These are phyloP conservation scores for Anisodus acutangulus DNA, from an alignment of 257 asterid species.

Conservation along the genomic window DNA sequence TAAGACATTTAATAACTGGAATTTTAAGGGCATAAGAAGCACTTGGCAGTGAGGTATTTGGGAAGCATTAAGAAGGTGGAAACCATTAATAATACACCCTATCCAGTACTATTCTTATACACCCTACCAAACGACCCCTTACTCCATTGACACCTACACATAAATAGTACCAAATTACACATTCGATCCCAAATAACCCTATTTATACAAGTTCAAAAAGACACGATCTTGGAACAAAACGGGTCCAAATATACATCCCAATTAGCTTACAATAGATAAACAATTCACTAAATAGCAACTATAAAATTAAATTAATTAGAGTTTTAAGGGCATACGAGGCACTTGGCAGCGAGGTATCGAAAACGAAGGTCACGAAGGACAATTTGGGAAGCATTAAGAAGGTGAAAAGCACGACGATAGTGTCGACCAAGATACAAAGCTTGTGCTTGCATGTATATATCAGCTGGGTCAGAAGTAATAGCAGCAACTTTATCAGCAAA, in stretches of 20 bases:
- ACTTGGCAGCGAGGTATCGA: slow-evolving; percentile 97
- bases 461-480: slow-evolving; percentile 92
- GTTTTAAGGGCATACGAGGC: slow-evolving; percentile 58
- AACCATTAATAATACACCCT: no score
- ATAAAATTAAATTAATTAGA: not conserved
- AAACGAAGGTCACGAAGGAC: slow-evolving; percentile 98
- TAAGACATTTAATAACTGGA: no score
- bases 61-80: no score
- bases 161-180: not conserved
- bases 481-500: slow-evolving; percentile 99
- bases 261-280: no score
- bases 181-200: not conserved
- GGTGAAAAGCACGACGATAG: slow-evolving; percentile 95
- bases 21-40: no score
- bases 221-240: not conserved
- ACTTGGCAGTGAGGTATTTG: no score
- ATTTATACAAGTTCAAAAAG: not conserved
- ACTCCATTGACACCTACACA: not conserved
- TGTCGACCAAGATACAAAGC: slow-evolving; percentile 95
- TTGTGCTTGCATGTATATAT: slow-evolving; percentile 98
- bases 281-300: not conserved
- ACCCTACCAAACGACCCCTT: not conserved
- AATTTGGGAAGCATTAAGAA: slow-evolving; percentile 91
- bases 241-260: not conserved
- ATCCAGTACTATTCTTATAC: no score